phyloP scores from a whole-genome alignment of 2,329 filamentous ascomycete genomes.

The Myriangium duriaei region DNA sequence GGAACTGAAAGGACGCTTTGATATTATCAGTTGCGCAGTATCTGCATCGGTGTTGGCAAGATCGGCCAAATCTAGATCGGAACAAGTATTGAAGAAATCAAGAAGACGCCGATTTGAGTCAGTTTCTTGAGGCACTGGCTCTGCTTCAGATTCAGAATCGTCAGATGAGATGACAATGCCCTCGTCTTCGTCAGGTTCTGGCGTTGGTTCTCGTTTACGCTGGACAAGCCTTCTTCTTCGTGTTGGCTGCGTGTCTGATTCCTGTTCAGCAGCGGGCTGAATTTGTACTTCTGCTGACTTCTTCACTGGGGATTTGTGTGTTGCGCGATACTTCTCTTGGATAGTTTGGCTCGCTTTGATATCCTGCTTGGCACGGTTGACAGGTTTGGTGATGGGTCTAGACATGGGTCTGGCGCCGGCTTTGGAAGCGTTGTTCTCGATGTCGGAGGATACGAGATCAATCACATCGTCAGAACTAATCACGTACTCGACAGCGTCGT shows the following conservation, averaged over 20 bases:
- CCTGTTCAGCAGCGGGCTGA: constrained; percentile 10
- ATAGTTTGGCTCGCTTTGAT: constrained; percentile 44
- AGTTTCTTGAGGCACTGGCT: neutral
- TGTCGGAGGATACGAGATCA: constrained; percentile 25
- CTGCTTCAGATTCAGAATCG: neutral
- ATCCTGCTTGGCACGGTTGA: constrained; percentile 37
- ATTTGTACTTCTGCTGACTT: constrained; percentile 17
- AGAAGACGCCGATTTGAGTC: constrained; percentile 48
- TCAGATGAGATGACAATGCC: constrained; percentile 12
- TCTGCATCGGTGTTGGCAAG: constrained; percentile 64
- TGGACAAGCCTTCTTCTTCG: constrained; percentile 33
- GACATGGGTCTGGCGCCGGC: constrained; percentile 12
- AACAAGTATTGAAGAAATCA: constrained; percentile 71
- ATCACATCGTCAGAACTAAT: constrained; percentile 26
- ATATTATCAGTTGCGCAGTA: constrained; percentile 55
- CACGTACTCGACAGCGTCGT: constrained; percentile 41
- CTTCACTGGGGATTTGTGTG: constrained; percentile 11
- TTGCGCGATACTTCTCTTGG: constrained; percentile 26
- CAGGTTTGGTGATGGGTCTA: constrained; percentile 15
- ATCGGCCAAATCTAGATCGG: constrained; percentile 63
- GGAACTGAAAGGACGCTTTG: constrained; percentile 59
- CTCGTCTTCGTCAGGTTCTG: constrained; percentile 10
- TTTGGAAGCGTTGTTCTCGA: constrained; percentile 21
- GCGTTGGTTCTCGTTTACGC: constrained; percentile 30
- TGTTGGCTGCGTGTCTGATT: constrained; percentile 17